Percentiles rank a stretch among this genome's conserved stretches.
These are phyloP conservation scores for Saccharum hybrid DNA, from an alignment of 202 grass and related monocot genomes.

Conservation along the genomic window DNA sequence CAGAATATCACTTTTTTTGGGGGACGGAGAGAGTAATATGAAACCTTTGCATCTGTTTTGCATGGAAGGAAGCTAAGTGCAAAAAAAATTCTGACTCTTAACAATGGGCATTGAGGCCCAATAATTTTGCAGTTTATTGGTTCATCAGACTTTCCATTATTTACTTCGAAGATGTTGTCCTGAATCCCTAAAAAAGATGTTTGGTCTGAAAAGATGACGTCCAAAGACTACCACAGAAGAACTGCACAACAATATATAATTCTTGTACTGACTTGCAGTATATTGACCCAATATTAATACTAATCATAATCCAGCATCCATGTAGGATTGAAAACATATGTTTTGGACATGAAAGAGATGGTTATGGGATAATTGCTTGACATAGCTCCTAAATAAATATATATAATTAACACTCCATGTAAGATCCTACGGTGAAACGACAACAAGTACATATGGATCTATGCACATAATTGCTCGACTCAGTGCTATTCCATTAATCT, in stretches of 20 bases:
- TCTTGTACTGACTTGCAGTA: background rate
- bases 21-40: background rate
- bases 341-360: background rate
- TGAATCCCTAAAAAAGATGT: background rate
- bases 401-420: too few relatives aligned
- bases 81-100: too few relatives aligned
- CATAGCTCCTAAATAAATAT: too few relatives aligned
- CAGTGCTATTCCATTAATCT: constrained; percentile 20
- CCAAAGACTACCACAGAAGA: background rate
- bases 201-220: background rate
- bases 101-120: background rate
- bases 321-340: background rate
- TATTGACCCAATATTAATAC: background rate
- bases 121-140: background rate
- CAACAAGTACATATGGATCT: background rate
- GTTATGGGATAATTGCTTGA: too few relatives aligned
- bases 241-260: background rate
- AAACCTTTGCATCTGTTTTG: background rate
- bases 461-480: background rate
- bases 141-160: background rate
- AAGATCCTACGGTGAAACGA: background rate
- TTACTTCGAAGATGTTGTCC: background rate
- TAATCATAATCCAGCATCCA: background rate
- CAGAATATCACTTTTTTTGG: too few relatives aligned
- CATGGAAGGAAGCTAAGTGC: background rate